Conservation (phyloP, 1,284 basidiomycete genomes). For the Heterobasidion parviporum region DNA sequence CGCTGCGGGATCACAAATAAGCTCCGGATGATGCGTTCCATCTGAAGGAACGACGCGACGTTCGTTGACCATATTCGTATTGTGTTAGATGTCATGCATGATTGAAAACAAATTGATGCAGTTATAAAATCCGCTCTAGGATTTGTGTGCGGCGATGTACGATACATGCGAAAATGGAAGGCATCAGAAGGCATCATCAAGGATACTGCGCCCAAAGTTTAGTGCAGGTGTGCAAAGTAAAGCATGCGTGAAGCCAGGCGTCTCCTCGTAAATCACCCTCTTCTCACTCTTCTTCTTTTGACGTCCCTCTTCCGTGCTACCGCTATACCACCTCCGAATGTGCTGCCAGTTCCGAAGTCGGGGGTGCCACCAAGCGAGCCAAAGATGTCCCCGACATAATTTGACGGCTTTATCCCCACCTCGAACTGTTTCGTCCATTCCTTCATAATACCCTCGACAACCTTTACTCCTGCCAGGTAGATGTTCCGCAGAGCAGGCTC, state of each 20-base stretch:
- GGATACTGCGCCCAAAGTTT: too few species aligned
- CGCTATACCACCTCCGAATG: not conserved
- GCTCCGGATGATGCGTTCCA: too few species aligned
- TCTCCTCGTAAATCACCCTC: not conserved
- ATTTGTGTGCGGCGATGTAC: too few species aligned
- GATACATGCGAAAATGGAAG: too few species aligned
- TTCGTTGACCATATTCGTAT: too few species aligned
- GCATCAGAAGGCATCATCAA: too few species aligned
- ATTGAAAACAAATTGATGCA: too few species aligned
- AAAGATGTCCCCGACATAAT: constrained; percentile 25
- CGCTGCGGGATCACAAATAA: not conserved
- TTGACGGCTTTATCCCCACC: constrained; percentile 18
- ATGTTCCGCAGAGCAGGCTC: constrained; percentile 19
- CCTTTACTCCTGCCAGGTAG: constrained; percentile 20
- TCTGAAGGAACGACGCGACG: too few species aligned
- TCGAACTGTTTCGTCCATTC: constrained; percentile 20
- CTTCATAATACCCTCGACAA: constrained; percentile 21
- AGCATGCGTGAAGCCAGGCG: too few species aligned
- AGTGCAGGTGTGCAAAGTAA: too few species aligned
- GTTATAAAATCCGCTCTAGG: too few species aligned
- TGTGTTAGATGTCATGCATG: too few species aligned
- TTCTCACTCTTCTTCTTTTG: not conserved
- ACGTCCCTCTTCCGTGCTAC: not conserved
- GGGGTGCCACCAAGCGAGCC: constrained; percentile 21
- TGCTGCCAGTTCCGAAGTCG: constrained; percentile 15